A percentile compares a stretch with the other conserved stretches of the same genome.
phyloP scores from a whole-genome alignment of 2,329 filamentous ascomycete species.

The Intubia oerlemansii region DNA sequence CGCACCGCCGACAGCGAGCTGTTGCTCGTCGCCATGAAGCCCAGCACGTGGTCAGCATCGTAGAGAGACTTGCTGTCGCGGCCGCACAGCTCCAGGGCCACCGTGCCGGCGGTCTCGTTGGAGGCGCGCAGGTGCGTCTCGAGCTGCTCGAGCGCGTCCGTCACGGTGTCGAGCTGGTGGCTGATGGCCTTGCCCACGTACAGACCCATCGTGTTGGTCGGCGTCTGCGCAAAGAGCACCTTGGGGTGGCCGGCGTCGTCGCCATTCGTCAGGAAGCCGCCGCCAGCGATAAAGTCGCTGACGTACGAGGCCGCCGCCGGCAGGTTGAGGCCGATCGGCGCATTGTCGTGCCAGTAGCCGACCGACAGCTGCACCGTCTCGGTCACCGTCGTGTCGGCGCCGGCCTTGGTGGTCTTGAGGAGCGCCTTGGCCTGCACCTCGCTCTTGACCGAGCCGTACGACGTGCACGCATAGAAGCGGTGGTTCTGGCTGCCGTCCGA shows the following conservation, averaged over 20 bases:
- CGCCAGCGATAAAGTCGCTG: conserved; percentile 11
- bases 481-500: conserved; percentile 1
- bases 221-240: conserved; percentile 13
- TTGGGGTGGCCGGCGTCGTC: conserved; percentile 8
- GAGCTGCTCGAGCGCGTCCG: conserved; percentile 11
- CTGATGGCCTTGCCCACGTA: conserved; percentile 16
- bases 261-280: conserved; percentile 10
- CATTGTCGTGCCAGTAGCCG: conserved; percentile 10
- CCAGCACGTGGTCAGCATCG: conserved; percentile 14
- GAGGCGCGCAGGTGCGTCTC: conserved; percentile 9
- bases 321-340: conserved; percentile 7
- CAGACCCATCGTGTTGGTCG: conserved; percentile 13
- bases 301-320: conserved; percentile 11
- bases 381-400: too few relatives aligned
- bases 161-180: conserved; percentile 5
- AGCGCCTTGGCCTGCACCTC: not conserved
- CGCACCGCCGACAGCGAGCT: conserved; percentile 13
- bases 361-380: conserved; percentile 8
- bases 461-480: conserved; percentile 6
- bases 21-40: conserved; percentile 14
- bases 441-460: too few relatives aligned
- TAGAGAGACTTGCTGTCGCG: too few relatives aligned
- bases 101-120: conserved; percentile 9
- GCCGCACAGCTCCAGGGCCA: conserved; percentile 17
- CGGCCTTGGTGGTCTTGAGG: too few relatives aligned